phyloP scores from a whole-genome alignment of 768 basidiomycete genomes.

The Fibroporia radiculosa region DNA sequence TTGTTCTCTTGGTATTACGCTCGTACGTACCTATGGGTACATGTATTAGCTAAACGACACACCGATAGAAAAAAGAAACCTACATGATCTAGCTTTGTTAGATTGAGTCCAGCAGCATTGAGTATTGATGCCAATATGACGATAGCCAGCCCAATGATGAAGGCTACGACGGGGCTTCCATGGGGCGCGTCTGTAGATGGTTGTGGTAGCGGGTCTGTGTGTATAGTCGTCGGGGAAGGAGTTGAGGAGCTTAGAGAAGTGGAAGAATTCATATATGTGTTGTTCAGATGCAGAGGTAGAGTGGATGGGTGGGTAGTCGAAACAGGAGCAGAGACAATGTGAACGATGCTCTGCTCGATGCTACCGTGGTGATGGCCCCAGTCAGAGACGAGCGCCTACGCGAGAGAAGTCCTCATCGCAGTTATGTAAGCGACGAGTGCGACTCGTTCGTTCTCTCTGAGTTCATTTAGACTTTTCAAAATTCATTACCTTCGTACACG shows the following conservation, averaged over 20 bases:
- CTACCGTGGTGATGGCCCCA: not conserved
- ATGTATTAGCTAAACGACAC: not conserved
- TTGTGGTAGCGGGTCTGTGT: conserved; percentile 3
- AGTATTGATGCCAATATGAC: conserved; percentile 78
- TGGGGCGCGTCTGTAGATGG: conserved; percentile 19
- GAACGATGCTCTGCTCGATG: no score
- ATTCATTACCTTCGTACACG: no score
- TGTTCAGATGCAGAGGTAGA: no score
- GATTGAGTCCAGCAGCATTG: conserved; percentile 88
- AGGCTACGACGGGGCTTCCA: conserved; percentile 56
- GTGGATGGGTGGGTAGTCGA: no score
- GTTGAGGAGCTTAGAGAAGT: not conserved
- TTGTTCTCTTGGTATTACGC: conserved; percentile 65
- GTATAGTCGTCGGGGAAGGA: no score
- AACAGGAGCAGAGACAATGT: no score
- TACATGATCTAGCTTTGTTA: conserved; percentile 90
- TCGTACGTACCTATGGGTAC: conserved; percentile 53
- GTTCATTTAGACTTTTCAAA: no score
- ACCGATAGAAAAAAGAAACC: not conserved
- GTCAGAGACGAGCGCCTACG: not conserved
- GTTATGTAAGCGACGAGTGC: no score
- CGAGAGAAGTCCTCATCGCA: not conserved
- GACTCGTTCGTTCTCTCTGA: no score
- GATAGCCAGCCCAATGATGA: conserved; percentile 82
- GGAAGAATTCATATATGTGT: not conserved